A percentile compares a stretch with the other conserved stretches of the same genome.
phyloP scores from a whole-genome alignment of 768 basidiomycete genomes.

The Trametes cubensis region DNA sequence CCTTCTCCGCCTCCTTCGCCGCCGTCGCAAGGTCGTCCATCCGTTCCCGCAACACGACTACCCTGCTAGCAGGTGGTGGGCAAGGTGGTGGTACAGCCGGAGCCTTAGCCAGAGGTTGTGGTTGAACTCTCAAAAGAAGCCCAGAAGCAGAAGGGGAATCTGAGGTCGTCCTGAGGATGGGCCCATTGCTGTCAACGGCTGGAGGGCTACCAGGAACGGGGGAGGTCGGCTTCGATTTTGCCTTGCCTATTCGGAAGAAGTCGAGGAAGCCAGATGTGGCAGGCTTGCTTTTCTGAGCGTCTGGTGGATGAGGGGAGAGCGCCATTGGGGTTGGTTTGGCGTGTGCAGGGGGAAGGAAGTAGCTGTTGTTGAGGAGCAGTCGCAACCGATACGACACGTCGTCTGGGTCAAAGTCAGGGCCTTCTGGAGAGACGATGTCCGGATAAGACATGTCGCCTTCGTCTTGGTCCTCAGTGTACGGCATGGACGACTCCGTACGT shows the following conservation, averaged over 20 bases:
- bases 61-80: conserved; percentile 36
- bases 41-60: conserved; percentile 83
- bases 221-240: conserved; percentile 63
- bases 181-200: conserved; percentile 25
- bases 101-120: conserved; percentile 40
- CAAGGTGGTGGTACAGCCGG: conserved; percentile 40
- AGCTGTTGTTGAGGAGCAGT: conserved; percentile 83
- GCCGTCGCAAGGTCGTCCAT: conserved; percentile 71
- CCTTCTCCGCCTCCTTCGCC: conserved; percentile 75
- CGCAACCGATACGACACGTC: conserved; percentile 86
- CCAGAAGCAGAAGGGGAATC: conserved; percentile 59
- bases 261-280: conserved; percentile 65
- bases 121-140: conserved; percentile 33
- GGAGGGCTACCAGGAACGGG: conserved; percentile 37
- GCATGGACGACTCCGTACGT: conserved; percentile 64
- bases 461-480: conserved; percentile 53
- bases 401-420: conserved; percentile 52
- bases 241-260: conserved; percentile 68
- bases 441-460: conserved; percentile 38
- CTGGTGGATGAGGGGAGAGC: conserved; percentile 48
- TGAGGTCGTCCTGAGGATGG: conserved; percentile 59
- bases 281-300: conserved; percentile 47
- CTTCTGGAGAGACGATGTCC: conserved; percentile 30
- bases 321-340: conserved; percentile 75
- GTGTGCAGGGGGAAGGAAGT: conserved; percentile 88